These are phyloP conservation scores for Didymosphaeria variabile DNA, from an alignment of 2,329 filamentous ascomycete genomes.

Conservation along the genomic window DNA sequence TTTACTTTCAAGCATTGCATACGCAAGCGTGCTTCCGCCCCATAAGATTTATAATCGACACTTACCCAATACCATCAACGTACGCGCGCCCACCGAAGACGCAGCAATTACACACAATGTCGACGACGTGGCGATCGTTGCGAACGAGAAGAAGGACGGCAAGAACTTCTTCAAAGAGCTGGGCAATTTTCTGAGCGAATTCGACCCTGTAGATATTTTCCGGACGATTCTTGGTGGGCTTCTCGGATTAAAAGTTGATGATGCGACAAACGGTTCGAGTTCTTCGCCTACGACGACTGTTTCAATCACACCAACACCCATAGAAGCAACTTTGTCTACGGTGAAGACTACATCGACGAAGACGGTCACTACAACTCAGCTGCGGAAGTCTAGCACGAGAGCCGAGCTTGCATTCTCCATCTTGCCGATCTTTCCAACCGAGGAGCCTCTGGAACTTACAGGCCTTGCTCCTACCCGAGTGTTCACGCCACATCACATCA, in stretches of 20 bases:
- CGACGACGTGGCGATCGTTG: background rate
- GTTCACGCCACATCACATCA: background rate
- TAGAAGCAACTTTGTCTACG: background rate
- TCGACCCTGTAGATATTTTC: conserved; percentile 17
- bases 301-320: conserved; percentile 9
- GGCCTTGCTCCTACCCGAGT: background rate
- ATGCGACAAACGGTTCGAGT: background rate
- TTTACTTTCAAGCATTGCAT: conserved; percentile 9
- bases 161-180: conserved; percentile 22
- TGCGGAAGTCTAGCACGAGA: background rate
- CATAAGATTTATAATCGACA: background rate
- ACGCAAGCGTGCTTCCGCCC: conserved; percentile 6
- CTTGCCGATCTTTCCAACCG: conserved; percentile 1
- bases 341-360: conserved; percentile 1
- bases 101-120: conserved; percentile 1
- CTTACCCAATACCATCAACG: background rate
- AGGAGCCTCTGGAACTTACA: conserved; percentile 4
- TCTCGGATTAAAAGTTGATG: conserved; percentile 5
- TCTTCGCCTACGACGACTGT: conserved; percentile 9
- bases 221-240: conserved; percentile 13
- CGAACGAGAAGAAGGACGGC: conserved; percentile 14
- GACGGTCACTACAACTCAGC: conserved; percentile 1
- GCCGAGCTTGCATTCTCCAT: background rate
- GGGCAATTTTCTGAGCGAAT: conserved; percentile 16
- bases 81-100: background rate